Conservation (phyloP, 345 rosid species). For the Pistacia vera region DNA sequence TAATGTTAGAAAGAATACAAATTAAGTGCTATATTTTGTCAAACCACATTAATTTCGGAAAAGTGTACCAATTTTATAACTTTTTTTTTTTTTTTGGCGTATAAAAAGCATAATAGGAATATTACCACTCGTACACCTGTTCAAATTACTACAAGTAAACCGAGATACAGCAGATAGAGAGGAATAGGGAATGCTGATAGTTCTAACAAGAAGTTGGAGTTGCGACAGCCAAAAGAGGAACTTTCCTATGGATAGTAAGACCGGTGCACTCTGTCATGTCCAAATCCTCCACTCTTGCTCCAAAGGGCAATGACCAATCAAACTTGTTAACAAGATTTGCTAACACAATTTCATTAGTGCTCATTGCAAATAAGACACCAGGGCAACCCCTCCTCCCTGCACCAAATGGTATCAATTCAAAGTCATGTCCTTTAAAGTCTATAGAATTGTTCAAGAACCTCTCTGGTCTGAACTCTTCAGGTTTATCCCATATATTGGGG, state of each 20-base stretch:
- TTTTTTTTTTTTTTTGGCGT: too few species aligned
- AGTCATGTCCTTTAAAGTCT: constrained; percentile 21
- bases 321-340: constrained; percentile 19
- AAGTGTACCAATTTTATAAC: too few species aligned
- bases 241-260: not conserved
- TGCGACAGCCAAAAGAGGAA: constrained; percentile 18
- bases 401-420: constrained; percentile 18
- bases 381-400: constrained; percentile 22
- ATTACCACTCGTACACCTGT: too few species aligned
- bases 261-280: constrained; percentile 16
- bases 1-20: too few species aligned
- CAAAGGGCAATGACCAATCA: constrained; percentile 25
- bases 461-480: constrained; percentile 20
- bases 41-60: too few species aligned
- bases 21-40: too few species aligned
- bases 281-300: constrained; percentile 13
- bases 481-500: constrained; percentile 12
- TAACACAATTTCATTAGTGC: constrained; percentile 11
- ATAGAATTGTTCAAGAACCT: constrained; percentile 22
- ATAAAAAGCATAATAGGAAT: too few species aligned
- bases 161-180: not conserved
- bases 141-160: too few species aligned
- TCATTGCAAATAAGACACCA: constrained; percentile 16
- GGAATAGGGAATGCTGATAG: not conserved
- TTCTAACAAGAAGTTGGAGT: not conserved